Evolutionary conservation across 495 filamentous ascomycete species (phyloP).

Genomic region (Amorphotheca resinae): DNA sequence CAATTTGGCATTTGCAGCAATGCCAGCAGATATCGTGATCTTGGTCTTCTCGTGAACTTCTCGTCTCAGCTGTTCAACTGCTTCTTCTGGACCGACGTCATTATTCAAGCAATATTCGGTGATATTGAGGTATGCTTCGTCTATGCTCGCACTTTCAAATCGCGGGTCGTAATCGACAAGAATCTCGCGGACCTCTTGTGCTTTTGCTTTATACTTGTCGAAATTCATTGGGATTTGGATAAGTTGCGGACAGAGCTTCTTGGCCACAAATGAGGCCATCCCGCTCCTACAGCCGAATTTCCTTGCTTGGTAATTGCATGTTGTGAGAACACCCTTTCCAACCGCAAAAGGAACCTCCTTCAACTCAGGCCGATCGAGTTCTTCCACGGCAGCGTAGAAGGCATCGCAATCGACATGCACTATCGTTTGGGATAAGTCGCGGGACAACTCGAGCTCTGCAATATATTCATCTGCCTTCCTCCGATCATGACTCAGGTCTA

Average conservation of each 20-base stretch:
- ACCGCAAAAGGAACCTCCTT: conserved; percentile 87
- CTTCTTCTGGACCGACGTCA: conserved; percentile 54
- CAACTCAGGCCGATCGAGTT: conserved; percentile 80
- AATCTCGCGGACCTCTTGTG: conserved; percentile 72
- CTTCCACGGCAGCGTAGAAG: conserved; percentile 94
- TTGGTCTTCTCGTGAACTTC: conserved; percentile 66
- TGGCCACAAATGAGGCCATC: conserved; percentile 93
- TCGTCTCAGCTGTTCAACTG: conserved; percentile 59
- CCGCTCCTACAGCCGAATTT: conserved; percentile 84
- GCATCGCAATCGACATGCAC: conserved; percentile 97
- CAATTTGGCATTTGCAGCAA: conserved; percentile 82
- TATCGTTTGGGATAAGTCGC: conserved; percentile 73
- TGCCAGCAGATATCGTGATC: conserved; percentile 88
- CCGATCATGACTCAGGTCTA: conserved; percentile 60
- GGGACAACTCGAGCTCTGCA: conserved; percentile 58
- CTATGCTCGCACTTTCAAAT: conserved; percentile 86
- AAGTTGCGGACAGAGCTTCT: conserved; percentile 83
- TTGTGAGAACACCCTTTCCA: conserved; percentile 76
- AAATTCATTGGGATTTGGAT: conserved; percentile 77
- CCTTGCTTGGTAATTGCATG: conserved; percentile 87
- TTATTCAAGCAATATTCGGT: conserved; percentile 72
- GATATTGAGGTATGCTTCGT: conserved; percentile 95
- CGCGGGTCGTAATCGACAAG: conserved; percentile 76
- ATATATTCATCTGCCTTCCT: conserved; percentile 74
- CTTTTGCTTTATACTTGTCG: conserved; percentile 84